A percentile compares a stretch with the other conserved stretches of the same genome.
Evolutionary conservation across 2,329 filamentous ascomycete genomes (phyloP).

Genomic region (Emmonsiellopsis sp.): DNA sequence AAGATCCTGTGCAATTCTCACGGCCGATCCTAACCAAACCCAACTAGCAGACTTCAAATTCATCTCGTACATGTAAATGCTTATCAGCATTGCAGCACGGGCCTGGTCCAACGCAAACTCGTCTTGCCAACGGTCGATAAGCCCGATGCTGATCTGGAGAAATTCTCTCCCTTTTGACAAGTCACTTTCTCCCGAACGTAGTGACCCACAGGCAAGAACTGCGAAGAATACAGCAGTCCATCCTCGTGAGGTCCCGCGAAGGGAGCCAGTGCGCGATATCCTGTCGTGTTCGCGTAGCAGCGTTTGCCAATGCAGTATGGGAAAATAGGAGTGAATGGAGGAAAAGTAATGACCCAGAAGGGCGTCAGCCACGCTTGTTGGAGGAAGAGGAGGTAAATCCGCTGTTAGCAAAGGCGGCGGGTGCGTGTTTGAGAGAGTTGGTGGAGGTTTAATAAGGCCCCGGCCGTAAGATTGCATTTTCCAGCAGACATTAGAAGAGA

Average conservation of each 20-base stretch:
- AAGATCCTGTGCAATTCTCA: slow-evolving; percentile 74
- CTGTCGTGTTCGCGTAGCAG: slow-evolving; percentile 69
- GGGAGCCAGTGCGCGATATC: slow-evolving; percentile 58
- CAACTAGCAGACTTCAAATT: slow-evolving; percentile 80
- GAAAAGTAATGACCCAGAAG: slow-evolving; percentile 68
- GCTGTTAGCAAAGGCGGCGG: slow-evolving; percentile 39
- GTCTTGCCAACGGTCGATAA: slow-evolving; percentile 75
- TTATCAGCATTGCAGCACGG: slow-evolving; percentile 61
- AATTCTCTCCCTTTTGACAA: slow-evolving; percentile 56
- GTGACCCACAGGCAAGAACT: slow-evolving; percentile 70
- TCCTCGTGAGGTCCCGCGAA: slow-evolving; percentile 53
- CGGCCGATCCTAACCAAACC: slow-evolving; percentile 73
- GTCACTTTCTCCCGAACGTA: slow-evolving; percentile 56
- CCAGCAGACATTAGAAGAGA: slow-evolving; percentile 61
- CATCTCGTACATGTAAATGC: slow-evolving; percentile 73
- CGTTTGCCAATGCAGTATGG: slow-evolving; percentile 79
- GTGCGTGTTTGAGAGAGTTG: slow-evolving; percentile 52
- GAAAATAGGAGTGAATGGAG: slow-evolving; percentile 70
- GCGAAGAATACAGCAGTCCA: slow-evolving; percentile 77
- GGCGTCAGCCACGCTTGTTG: slow-evolving; percentile 59
- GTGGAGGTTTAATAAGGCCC: slow-evolving; percentile 72
- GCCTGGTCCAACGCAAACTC: slow-evolving; percentile 68
- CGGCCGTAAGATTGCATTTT: slow-evolving; percentile 66
- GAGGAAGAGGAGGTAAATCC: slow-evolving; percentile 57
- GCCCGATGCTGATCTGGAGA: slow-evolving; percentile 59